A percentile compares a stretch with the other conserved stretches of the same genome.
These are phyloP conservation scores for Ambrosiella xylebori DNA, from an alignment of 2,329 filamentous ascomycete species.

Conservation along the genomic window DNA sequence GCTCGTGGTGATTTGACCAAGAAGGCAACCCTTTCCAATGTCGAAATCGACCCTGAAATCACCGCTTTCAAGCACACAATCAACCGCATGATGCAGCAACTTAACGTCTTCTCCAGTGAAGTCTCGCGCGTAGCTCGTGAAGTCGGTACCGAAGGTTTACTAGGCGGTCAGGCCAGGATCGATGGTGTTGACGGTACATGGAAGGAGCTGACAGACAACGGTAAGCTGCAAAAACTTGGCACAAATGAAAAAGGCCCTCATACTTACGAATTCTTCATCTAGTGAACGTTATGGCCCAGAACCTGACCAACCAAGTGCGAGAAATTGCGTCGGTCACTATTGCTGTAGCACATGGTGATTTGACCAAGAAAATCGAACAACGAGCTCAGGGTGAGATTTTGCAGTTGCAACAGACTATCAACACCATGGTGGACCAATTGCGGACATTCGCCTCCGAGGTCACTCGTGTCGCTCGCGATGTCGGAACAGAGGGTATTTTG, in stretches of 20 bases:
- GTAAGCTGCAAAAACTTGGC: slow-evolving; percentile 23
- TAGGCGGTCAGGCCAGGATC: slow-evolving; percentile 86
- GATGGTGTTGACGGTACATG: slow-evolving; percentile 90
- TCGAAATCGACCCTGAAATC: slow-evolving; percentile 97
- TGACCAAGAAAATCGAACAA: slow-evolving; percentile 71
- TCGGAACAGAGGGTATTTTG: slow-evolving; percentile 68
- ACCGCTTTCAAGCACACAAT: slow-evolving; percentile 96
- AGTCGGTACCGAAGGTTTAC: slow-evolving; percentile 86
- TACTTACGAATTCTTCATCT: not conserved
- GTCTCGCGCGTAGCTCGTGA: slow-evolving; percentile 88
- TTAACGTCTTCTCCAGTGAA: slow-evolving; percentile 91
- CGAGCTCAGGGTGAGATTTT: slow-evolving; percentile 68
- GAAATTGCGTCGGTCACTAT: slow-evolving; percentile 75
- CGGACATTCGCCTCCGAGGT: slow-evolving; percentile 73
- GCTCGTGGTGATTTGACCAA: slow-evolving; percentile 90
- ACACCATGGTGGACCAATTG: slow-evolving; percentile 77
- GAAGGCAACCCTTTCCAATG: slow-evolving; percentile 86
- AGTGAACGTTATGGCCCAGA: slow-evolving; percentile 71
- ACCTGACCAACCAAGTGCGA: slow-evolving; percentile 67
- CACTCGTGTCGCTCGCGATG: slow-evolving; percentile 65
- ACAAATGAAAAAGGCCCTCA: not conserved
- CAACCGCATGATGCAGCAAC: slow-evolving; percentile 97
- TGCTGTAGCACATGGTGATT: slow-evolving; percentile 64
- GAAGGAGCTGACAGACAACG: slow-evolving; percentile 88
- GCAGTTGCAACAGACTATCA: slow-evolving; percentile 71